A percentile compares a stretch with the other conserved stretches of the same genome.
phyloP scores from a whole-genome alignment of 108 stramenopile genomes.

The Schizochytrium sp. region DNA sequence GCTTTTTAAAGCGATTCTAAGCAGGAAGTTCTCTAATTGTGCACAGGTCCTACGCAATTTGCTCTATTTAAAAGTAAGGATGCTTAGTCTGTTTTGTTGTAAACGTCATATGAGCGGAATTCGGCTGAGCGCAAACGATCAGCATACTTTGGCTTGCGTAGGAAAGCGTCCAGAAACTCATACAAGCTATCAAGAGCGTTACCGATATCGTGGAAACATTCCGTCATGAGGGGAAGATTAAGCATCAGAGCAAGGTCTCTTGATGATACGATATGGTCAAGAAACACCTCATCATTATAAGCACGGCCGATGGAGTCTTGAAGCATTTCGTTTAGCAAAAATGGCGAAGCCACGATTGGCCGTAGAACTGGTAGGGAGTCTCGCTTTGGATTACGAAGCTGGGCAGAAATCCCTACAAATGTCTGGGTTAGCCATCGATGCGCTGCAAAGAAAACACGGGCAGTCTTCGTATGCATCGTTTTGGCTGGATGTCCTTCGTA shows the following conservation, averaged over 20 bases:
- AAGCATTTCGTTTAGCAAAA: slow-evolving; percentile 1
- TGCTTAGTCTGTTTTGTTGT: background rate
- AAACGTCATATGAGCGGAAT: slow-evolving; percentile 2
- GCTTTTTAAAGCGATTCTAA: too few species aligned
- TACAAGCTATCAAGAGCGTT: slow-evolving; percentile 17
- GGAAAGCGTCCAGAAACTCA: slow-evolving; percentile 5
- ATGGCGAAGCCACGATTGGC: slow-evolving; percentile 18
- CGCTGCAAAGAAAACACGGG: too few species aligned
- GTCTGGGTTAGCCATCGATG: too few species aligned
- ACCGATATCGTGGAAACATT: background rate
- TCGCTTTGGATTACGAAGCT: background rate
- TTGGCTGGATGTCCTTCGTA: too few species aligned
- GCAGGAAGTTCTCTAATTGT: too few species aligned
- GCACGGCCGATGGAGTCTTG: background rate
- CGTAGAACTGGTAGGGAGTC: slow-evolving; percentile 37
- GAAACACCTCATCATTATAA: slow-evolving; percentile 9
- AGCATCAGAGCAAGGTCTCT: background rate
- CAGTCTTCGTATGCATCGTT: too few species aligned
- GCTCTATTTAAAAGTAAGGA: background rate
- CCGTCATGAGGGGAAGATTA: background rate
- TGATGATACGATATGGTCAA: background rate
- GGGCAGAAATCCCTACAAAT: background rate
- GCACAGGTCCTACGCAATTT: background rate
- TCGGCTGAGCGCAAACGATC: slow-evolving; percentile 17
- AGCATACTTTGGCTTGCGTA: background rate